Percentiles rank a stretch among this genome's conserved stretches.
Evolutionary conservation across 2,329 filamentous ascomycete species (phyloP).

Genomic region (Gnomoniopsis smithogilvyi): DNA sequence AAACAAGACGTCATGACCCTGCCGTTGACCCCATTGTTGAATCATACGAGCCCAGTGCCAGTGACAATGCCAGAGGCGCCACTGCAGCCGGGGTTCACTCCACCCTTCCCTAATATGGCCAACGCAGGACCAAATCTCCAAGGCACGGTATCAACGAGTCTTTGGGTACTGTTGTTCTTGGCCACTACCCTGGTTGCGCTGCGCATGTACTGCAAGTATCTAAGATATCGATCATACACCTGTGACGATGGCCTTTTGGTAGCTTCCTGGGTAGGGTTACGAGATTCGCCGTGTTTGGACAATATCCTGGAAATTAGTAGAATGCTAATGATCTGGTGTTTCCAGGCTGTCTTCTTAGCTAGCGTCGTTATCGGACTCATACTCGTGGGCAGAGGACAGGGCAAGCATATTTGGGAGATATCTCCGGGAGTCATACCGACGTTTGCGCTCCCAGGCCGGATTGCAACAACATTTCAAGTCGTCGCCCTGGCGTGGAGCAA

Average conservation of each 20-base stretch:
- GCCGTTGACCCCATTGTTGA: no score
- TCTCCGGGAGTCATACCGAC: not conserved
- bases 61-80: not conserved
- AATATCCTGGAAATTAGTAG: not conserved
- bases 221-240: not conserved
- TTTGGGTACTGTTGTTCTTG: not conserved
- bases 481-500: constrained; percentile 14
- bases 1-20: no score
- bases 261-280: not conserved
- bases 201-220: not conserved
- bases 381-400: not conserved
- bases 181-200: not conserved
- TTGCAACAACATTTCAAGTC: not conserved
- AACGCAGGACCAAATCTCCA: not conserved
- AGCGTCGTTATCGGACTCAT: not conserved
- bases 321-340: not conserved
- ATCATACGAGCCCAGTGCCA: not conserved
- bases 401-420: not conserved
- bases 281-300: not conserved
- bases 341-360: not conserved
- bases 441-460: not conserved
- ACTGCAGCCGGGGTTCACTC: not conserved
- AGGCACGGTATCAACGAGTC: not conserved
- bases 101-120: not conserved
- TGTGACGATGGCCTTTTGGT: not conserved